Evolutionary conservation across 2,329 filamentous ascomycete species (phyloP).

Genomic region (Laburnicola sp.): DNA sequence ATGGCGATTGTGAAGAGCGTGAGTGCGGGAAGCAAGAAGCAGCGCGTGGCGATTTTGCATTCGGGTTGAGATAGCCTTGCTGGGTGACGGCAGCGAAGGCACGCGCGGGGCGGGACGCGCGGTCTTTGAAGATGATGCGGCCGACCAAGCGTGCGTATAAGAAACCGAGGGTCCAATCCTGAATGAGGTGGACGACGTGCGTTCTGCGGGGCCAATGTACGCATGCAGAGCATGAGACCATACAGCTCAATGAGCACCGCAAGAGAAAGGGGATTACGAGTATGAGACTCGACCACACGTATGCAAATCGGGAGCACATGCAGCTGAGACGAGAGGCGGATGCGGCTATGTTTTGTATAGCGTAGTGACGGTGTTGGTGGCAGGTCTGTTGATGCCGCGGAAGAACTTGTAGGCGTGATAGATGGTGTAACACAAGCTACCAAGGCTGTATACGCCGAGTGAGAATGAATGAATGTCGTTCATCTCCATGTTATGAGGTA

Average conservation of each 20-base stretch:
- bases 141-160: slow-evolving; percentile 82
- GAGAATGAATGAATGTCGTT: slow-evolving; percentile 98
- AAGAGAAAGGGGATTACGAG: slow-evolving; percentile 78
- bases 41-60: slow-evolving; percentile 78
- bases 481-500: slow-evolving; percentile 66
- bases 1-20: slow-evolving; percentile 66
- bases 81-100: slow-evolving; percentile 75
- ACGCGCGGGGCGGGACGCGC: slow-evolving; percentile 69
- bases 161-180: slow-evolving; percentile 91
- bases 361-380: slow-evolving; percentile 37
- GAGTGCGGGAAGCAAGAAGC: slow-evolving; percentile 77
- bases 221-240: slow-evolving; percentile 81
- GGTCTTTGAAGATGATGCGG: slow-evolving; percentile 69
- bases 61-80: slow-evolving; percentile 73
- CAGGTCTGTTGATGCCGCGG: slow-evolving; percentile 27
- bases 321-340: slow-evolving; percentile 32
- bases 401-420: slow-evolving; percentile 56
- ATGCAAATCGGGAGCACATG: slow-evolving; percentile 62
- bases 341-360: slow-evolving; percentile 29
- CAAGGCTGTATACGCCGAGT: slow-evolving; percentile 81
- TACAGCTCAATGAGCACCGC: slow-evolving; percentile 85
- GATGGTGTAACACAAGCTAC: slow-evolving; percentile 62
- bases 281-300: slow-evolving; percentile 74
- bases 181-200: slow-evolving; percentile 83
- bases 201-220: slow-evolving; percentile 56